Base-by-base conservation (phyloP, 164 flowering plant genomes). In the Vitis rotundifolia region DNA sequence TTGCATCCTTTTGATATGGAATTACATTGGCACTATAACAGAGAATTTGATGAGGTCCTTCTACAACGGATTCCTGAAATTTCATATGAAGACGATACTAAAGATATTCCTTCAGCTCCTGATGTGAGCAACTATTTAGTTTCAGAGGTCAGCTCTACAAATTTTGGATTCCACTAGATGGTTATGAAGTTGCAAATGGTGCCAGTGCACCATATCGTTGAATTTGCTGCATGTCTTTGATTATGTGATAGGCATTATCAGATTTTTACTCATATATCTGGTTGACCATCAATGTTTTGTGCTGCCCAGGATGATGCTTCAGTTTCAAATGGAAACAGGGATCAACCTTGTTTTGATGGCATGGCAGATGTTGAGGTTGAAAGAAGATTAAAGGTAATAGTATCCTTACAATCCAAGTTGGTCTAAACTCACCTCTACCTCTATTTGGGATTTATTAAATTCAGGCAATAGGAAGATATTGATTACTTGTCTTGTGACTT, bases 41-140 rank as follows among this genome's bases (percentile, higher is more conserved):
- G 99, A 73, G 99, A 96, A 6, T 96, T 96, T 81, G 99, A 96
- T 73, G 99, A 96, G 5, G 80, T 78, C 48, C 90, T 93, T 51
- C 75, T 93, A 61, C 93, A 88, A 78, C 80, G 81, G 71, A 86
- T 96, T 61, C 15, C 79, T 72, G 94, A 84, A 68, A 80, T 91
- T 57, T 71, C 79, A 49, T 92, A 89, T 81, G 99, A 96, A 80
- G 95, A 92, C 78, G 91, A 87, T 74, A 60, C 79, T 18, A 73
- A 68, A 66, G 85, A 83, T 68, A 73, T 88, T 66, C 90, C 88
- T 71, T 77, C 86, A 71, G 81, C 97, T 69, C 98, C 97, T 60
- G 99, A 96, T 81, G 98, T 93, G 84, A 89, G 98, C 97, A 88
- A 87, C 69, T 93, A 85, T 79, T 76, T 93, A 70, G 86, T 86